A percentile compares a stretch with the other conserved stretches of the same genome.
Conservation (phyloP, 495 filamentous ascomycete species). For the Aspergillus hancockii region DNA sequence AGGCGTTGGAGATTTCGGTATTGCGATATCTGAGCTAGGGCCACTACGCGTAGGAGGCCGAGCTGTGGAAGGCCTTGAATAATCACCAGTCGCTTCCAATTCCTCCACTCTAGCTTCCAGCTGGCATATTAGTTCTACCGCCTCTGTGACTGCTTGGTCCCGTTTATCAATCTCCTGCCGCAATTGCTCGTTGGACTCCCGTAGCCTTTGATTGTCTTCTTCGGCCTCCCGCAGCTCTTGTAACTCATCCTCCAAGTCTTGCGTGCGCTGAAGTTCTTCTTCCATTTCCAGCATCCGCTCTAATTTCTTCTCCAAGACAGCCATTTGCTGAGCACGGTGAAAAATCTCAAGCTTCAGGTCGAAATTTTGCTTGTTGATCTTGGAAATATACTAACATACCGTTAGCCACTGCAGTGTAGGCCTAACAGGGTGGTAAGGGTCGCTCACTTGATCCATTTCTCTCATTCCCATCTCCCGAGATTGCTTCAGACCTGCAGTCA, state of each 20-base stretch:
- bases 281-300: constrained; percentile 68
- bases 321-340: constrained; percentile 66
- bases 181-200: constrained; percentile 65
- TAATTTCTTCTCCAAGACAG: constrained; percentile 66
- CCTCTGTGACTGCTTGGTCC: constrained; percentile 78
- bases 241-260: constrained; percentile 61
- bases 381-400: constrained; percentile 49
- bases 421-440: background rate
- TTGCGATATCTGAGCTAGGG: constrained; percentile 23
- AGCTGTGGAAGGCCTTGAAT: constrained; percentile 28
- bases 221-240: constrained; percentile 59
- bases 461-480: constrained; percentile 52
- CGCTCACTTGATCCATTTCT: constrained; percentile 51
- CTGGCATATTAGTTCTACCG: constrained; percentile 74
- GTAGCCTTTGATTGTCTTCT: constrained; percentile 47
- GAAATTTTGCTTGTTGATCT: constrained; percentile 84
- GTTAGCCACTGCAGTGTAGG: constrained; percentile 14
- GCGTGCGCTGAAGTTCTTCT: constrained; percentile 66
- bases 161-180: constrained; percentile 70
- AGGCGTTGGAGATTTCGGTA: constrained; percentile 28
- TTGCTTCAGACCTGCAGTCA: constrained; percentile 27
- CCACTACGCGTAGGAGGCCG: constrained; percentile 27
- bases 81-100: constrained; percentile 35
- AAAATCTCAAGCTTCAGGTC: constrained; percentile 84
- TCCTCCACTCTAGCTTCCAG: constrained; percentile 69